Base-by-base conservation (phyloP, 108 stramenopile species). In the Fistulifera solaris region DNA sequence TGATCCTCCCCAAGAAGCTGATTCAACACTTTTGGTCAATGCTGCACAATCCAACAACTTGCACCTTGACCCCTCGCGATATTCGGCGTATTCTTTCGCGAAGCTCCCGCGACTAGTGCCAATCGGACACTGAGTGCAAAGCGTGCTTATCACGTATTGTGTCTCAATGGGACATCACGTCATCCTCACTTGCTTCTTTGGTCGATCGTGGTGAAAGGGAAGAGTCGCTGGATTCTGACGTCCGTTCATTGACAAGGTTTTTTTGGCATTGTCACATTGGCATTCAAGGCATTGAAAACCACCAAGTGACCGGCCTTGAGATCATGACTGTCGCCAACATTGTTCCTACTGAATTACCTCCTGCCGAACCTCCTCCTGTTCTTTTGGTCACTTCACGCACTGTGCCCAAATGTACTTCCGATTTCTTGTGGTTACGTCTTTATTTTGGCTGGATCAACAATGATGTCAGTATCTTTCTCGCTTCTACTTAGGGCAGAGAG, bases 201-300 rank as follows among this genome's bases (percentile, higher is more conserved):
- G 45, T 71, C 11, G 64, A 71, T 49, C 50, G 70, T 0, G 70
- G 70, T 5, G 64, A 58, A 1, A 71, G 65, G 21, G 70, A 64
- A 27, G 52, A 52, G 1, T 23, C 64, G 21, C 57, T 48, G 15
- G 63, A 63, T 1, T 6, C 4, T 28, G 58, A 64, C 18, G 14
- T 57, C 4, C 41, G 10, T 1, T 54, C 18, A 61, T 71, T 23
- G 3, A 6, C 5, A 23, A 27, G 22, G 4, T 11, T 5, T 11
- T 45, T 21, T n/a, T 6, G 7, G 6, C 31, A 55, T 39, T 48
- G 63, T 1, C 1, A 1, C 1, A 57, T 64, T 7, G 28, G 48
- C 55, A 23, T 71, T 40, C 24, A 19, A 21, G 70, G 70, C 24
- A 48, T 71, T 42, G 59, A 61, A 39, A 55, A 65, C 14, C 70